Evolutionary conservation across 2,329 filamentous ascomycete species (phyloP).

Genomic region (Fusarium anguioides): DNA sequence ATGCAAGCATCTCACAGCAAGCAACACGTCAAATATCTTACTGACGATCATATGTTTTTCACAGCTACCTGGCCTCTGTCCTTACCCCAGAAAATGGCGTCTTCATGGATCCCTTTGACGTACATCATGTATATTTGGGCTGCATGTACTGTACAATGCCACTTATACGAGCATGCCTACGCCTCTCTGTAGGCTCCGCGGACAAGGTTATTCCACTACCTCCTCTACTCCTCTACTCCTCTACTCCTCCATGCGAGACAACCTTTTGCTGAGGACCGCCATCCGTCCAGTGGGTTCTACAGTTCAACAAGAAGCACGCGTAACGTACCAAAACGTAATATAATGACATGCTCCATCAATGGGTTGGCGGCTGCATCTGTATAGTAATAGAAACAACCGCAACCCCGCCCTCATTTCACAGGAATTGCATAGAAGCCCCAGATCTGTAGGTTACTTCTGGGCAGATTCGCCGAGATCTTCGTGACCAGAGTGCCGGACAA

Average conservation of each 20-base stretch:
- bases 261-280: conserved; percentile 7
- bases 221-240: no score
- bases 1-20: neutral
- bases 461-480: conserved; percentile 32
- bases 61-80: neutral
- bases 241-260: conserved; percentile 21
- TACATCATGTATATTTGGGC: conserved; percentile 6
- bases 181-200: conserved; percentile 18
- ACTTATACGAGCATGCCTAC: conserved; percentile 6
- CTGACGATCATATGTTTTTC: conserved; percentile 26
- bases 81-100: conserved; percentile 19
- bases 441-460: conserved; percentile 22
- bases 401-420: conserved; percentile 34
- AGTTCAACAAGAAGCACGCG: conserved; percentile 18
- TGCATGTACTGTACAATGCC: neutral
- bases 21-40: conserved; percentile 26
- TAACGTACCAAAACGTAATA: conserved; percentile 46
- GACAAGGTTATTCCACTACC: conserved; percentile 31
- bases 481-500: conserved; percentile 30
- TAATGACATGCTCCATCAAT: conserved; percentile 19
- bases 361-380: conserved; percentile 37
- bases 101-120: conserved; percentile 26
- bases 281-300: conserved; percentile 3
- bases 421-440: conserved; percentile 10
- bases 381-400: conserved; percentile 43